Base-by-base conservation (phyloP, 2,329 filamentous ascomycete genomes). In the Calonectria pseudoturangicola region DNA sequence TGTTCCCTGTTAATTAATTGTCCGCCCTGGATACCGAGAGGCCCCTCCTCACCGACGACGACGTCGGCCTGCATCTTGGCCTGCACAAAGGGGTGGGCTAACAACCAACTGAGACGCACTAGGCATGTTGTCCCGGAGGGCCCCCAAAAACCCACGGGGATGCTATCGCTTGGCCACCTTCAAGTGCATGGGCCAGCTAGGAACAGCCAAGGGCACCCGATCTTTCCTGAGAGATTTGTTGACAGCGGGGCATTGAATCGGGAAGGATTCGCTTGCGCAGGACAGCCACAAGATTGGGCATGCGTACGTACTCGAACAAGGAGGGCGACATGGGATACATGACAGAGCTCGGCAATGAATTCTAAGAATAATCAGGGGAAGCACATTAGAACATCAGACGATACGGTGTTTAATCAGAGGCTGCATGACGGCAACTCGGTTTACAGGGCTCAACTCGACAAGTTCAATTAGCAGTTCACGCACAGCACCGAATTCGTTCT, bases 261-360 rank as follows among this genome's bases (percentile, higher is more conserved):
- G 48, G 39, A 67, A 28, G 60, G 70, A 66, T 51, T 58, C 63
- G 45, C 45, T 43, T 67, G n/a, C 18, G 43, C 33, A 47, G 54
- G 43, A 51, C 63, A 36, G 60, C 15, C 15, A 51, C 67, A 65
- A 74, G 67, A 74, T 74, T 71, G 66, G 13, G 64, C 28, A 74
- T 68, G 64, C 28, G 73, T 68, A 43, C 67, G 63, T 60, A 60
- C 33, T 41, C 16, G 25, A 62, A 62, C 30, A 50, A 62, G 69
- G 45, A 68, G 58, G 41, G 36, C 16, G 30, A 18, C 36, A 18
- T 67, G 12, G 51, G 25, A 27, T 13, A 1, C 18, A 15, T 45
- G 36, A 30, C 18, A 21, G 25, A 43, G 27, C 12, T 41, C 45
- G 63, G 43, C 54, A 60, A 25, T 21, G 13, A n/a, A 21, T 60